Base-by-base conservation (phyloP, 345 rosid genomes). In the Acer saccharum region DNA sequence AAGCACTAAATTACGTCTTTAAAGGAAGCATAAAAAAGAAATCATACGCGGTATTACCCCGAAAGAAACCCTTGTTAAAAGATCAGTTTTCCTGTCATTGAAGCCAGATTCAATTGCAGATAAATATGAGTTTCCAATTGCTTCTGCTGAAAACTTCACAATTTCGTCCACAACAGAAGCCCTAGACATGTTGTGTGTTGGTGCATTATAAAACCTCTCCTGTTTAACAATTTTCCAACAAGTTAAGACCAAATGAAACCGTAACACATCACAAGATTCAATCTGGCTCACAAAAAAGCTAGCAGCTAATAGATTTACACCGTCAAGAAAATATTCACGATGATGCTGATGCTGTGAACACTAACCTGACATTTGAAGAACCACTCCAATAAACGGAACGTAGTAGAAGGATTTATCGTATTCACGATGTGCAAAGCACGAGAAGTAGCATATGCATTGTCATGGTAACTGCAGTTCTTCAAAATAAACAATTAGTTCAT, bases 301-400 rank as follows among this genome's bases (percentile, higher is more conserved):
- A 50, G 54, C 20, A 48, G 4, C 73, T 25, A 7, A 13, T 17
- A 14, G 29, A 68, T 43, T 67, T 43, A 68, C 55, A 43, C 46
- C 10, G 9, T 8, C 46, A 35, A 35, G 39, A 43, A 7, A 43
- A 43, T 43, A 18, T 43, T 35, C 18, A 25, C 1, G 25, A 25
- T 25, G 25, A 25, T 25, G 63, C 48, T 13, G 29, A 67, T 2
- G 72, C 29, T 52, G 32, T 39, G 83, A 60, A 68, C 10, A 20
- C 81, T 50, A 70, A 95, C 99, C 98, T 93, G 99, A 77, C 90
- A 73, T 85, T 83, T 54, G 65, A 90, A 93, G 89, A 95, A 89
- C 80, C 76, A 68, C 73, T 91, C 98, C 81, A 93, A 75, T 72
- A 95, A 80, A 13, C 50, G 77, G 75, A 93, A 93, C 4, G 99